phyloP scores from a whole-genome alignment of 2,329 filamentous ascomycete genomes.

The Fusarium sublunatum region DNA sequence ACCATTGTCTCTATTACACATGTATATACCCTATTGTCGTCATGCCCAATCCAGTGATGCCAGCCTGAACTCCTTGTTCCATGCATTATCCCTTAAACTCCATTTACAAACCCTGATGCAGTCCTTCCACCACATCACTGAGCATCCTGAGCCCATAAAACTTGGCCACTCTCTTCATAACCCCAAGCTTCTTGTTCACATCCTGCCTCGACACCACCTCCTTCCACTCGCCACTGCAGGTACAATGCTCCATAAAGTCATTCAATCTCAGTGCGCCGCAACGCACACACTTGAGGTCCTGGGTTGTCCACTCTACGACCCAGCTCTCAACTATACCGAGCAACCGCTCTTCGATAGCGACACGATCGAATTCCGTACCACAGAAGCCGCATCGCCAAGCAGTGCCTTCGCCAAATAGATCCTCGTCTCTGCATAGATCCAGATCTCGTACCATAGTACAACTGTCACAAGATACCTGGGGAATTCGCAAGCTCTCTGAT shows the following conservation, averaged over 20 bases:
- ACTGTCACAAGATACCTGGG: slow-evolving; percentile 85
- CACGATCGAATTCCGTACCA: slow-evolving; percentile 77
- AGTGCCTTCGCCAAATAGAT: slow-evolving; percentile 67
- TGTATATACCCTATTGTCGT: slow-evolving; percentile 3
- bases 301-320: slow-evolving; percentile 83
- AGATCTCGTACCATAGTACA: slow-evolving; percentile 91
- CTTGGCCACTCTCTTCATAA: slow-evolving; percentile 79
- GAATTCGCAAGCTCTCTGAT: slow-evolving; percentile 76
- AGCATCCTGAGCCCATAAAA: slow-evolving; percentile 88
- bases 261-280: slow-evolving; percentile 83
- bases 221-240: slow-evolving; percentile 88
- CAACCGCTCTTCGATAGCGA: slow-evolving; percentile 85
- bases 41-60: slow-evolving; percentile 14
- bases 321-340: slow-evolving; percentile 80
- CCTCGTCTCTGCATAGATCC: slow-evolving; percentile 91
- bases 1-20: slow-evolving; percentile 10
- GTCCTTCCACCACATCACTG: slow-evolving; percentile 75
- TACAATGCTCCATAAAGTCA: slow-evolving; percentile 97
- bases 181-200: slow-evolving; percentile 71
- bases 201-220: slow-evolving; percentile 76
- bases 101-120: slow-evolving; percentile 61
- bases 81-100: slow-evolving; percentile 25
- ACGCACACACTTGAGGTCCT: slow-evolving; percentile 84
- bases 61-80: slow-evolving; percentile 35
- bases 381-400: slow-evolving; percentile 85